Percentiles rank a stretch among this genome's conserved stretches.
Conservation (phyloP, 257 asterid species). For the Nicotiana attenuata region DNA sequence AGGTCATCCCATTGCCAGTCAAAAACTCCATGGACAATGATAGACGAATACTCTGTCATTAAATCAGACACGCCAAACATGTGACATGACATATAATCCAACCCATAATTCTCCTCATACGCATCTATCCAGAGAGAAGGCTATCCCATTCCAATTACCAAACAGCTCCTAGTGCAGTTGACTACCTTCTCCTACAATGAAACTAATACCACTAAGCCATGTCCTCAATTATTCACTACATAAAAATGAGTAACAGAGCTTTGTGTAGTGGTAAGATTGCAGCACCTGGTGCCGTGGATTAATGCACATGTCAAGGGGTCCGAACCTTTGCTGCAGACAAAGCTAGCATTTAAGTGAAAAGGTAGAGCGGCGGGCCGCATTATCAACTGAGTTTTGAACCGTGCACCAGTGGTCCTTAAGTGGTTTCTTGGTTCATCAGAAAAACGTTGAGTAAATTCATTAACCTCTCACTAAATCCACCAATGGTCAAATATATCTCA, state of each 20-base stretch:
- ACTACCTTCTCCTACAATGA: background rate
- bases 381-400: too few species aligned
- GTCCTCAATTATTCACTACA: background rate
- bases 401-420: too few species aligned
- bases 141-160: background rate
- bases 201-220: background rate
- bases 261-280: too few species aligned
- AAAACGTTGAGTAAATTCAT: background rate
- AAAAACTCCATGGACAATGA: background rate
- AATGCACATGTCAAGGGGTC: too few species aligned
- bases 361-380: too few species aligned
- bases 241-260: background rate
- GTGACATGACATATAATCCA: background rate
- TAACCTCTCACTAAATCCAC: background rate
- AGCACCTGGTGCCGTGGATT: too few species aligned
- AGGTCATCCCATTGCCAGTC: background rate
- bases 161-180: background rate
- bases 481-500: background rate
- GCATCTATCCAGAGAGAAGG: background rate
- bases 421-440: too few species aligned
- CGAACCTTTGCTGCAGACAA: too few species aligned
- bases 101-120: background rate
- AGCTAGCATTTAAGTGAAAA: too few species aligned
- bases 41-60: background rate
- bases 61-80: background rate